Percentiles rank a stretch among this genome's conserved stretches.
phyloP scores from a whole-genome alignment of 2,329 filamentous ascomycete species.

The Seiridium cupressi region DNA sequence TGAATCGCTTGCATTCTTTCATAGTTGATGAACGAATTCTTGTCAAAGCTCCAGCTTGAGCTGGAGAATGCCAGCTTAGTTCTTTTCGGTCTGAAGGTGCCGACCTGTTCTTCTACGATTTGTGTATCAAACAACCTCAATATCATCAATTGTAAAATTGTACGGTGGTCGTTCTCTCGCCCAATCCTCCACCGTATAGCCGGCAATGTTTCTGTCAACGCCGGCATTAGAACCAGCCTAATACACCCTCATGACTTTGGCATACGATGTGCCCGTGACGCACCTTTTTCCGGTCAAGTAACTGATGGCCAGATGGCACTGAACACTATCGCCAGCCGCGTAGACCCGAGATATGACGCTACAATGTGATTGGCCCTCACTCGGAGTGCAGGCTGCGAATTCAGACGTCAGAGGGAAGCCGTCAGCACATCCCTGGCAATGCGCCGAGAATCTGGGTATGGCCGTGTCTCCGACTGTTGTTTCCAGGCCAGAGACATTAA shows the following conservation, averaged over 20 bases:
- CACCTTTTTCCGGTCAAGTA: neutral
- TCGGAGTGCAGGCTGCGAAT: neutral
- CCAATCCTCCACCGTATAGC: neutral
- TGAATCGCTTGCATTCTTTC: no score
- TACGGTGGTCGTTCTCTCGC: neutral
- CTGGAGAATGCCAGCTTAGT: neutral
- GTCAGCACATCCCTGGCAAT: neutral
- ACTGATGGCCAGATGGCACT: neutral
- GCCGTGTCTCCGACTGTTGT: neutral
- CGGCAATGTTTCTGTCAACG: neutral
- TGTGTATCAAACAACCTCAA: neutral
- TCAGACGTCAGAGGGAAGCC: neutral
- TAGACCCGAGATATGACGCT: neutral
- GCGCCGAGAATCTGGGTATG: neutral
- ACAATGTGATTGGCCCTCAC: no score
- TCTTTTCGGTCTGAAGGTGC: neutral
- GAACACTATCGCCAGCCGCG: neutral
- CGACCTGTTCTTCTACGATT: neutral
- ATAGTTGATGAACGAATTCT: no score
- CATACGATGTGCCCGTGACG: neutral
- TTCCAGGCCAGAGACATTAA: neutral
- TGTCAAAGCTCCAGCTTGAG: no score
- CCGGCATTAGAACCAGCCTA: no score
- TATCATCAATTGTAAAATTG: neutral
- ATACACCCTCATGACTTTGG: no score